Conservation (phyloP, 495 filamentous ascomycete species). For the Xylaria flabelliformis region DNA sequence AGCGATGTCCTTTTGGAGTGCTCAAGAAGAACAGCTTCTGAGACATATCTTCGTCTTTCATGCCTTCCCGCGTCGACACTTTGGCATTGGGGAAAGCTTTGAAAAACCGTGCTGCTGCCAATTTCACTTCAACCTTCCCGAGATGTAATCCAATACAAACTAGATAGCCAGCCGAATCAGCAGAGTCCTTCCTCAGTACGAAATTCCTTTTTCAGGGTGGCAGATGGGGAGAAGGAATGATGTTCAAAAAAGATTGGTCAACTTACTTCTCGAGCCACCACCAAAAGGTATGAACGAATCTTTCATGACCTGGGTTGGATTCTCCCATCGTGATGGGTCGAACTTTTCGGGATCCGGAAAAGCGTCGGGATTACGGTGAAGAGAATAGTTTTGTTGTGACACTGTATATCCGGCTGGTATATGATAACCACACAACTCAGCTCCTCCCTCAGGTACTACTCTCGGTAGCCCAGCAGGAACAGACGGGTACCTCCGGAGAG, state of each 20-base stretch:
- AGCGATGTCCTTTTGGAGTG: neutral
- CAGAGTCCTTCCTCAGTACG: neutral
- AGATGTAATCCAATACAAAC: constrained; percentile 28
- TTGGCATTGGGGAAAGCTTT: constrained; percentile 23
- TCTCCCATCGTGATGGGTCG: constrained; percentile 29
- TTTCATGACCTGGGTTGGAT: constrained; percentile 25
- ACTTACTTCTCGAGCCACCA: constrained; percentile 24
- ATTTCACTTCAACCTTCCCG: constrained; percentile 21
- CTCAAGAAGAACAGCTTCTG: constrained; percentile 21
- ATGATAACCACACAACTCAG: constrained; percentile 32
- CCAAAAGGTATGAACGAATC: constrained; percentile 26
- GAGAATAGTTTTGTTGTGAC: constrained; percentile 36
- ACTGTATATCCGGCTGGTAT: constrained; percentile 38
- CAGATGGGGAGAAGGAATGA: neutral
- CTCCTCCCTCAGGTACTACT: constrained; percentile 32
- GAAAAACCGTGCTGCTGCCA: constrained; percentile 24
- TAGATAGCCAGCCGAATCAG: neutral
- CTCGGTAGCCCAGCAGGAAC: constrained; percentile 54
- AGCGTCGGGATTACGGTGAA: constrained; percentile 38
- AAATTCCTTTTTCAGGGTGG: neutral
- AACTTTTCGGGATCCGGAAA: constrained; percentile 38
- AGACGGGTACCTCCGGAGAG: constrained; percentile 58
- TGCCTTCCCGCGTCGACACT: constrained; percentile 16
- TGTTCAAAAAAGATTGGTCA: neutral
- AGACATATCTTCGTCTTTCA: constrained; percentile 22